phyloP scores from a whole-genome alignment of 2,329 filamentous ascomycete genomes.

The Pyrenochaeta sp. region DNA sequence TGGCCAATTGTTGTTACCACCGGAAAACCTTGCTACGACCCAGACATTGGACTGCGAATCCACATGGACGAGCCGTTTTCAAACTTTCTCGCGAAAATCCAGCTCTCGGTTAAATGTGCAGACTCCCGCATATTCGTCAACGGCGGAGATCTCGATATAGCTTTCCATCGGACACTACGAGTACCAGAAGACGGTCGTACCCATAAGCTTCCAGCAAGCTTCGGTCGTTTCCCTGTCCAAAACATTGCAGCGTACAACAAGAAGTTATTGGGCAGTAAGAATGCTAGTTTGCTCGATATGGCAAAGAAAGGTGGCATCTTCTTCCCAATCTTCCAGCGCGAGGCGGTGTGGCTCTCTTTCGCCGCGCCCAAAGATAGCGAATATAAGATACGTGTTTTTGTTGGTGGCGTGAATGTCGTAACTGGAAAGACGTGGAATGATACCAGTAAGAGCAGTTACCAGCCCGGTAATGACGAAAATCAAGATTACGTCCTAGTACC shows the following conservation, averaged over 20 bases:
- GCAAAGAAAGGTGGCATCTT: slow-evolving; percentile 55
- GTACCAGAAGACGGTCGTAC: slow-evolving; percentile 43
- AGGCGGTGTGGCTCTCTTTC: slow-evolving; percentile 57
- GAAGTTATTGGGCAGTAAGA: slow-evolving; percentile 37
- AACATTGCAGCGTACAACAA: slow-evolving; percentile 27
- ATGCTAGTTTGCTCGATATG: slow-evolving; percentile 33
- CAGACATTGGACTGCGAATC: neutral
- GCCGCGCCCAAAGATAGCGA: neutral
- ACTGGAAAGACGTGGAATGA: slow-evolving; percentile 41
- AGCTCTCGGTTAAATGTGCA: neutral
- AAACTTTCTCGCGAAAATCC: neutral
- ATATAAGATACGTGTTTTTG: slow-evolving; percentile 53
- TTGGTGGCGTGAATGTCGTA: slow-evolving; percentile 55
- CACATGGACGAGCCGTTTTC: neutral
- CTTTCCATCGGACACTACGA: slow-evolving; percentile 23
- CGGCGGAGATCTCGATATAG: slow-evolving; percentile 17
- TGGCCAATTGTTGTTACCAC: neutral
- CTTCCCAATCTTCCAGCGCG: slow-evolving; percentile 55
- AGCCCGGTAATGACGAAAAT: neutral
- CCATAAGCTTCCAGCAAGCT: slow-evolving; percentile 16
- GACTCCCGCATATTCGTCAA: slow-evolving; percentile 10
- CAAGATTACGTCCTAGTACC: slow-evolving; percentile 58
- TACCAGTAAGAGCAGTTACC: slow-evolving; percentile 2
- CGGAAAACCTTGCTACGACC: neutral
- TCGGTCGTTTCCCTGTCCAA: slow-evolving; percentile 22